phyloP scores from a whole-genome alignment of 805 yeast genomes.

The Scheffersomyces amazonensis region DNA sequence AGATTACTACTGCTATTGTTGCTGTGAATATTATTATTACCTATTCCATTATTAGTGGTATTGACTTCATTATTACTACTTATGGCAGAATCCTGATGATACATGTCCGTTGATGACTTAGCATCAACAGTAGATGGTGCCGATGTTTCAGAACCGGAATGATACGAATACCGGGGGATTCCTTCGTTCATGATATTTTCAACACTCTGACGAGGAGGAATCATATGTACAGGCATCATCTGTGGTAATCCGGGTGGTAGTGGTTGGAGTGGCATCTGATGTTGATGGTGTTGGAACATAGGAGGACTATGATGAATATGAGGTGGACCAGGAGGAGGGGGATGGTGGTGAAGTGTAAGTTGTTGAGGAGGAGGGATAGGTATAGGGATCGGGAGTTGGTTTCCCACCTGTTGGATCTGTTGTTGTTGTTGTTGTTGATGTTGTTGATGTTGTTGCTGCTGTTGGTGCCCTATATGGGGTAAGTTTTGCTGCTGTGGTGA shows the following conservation, averaged over 20 bases:
- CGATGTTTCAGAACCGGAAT: background rate
- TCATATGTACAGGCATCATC: background rate
- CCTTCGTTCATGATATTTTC: background rate
- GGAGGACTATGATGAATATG: background rate
- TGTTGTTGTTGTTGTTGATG: constrained; percentile 2
- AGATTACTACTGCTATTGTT: background rate
- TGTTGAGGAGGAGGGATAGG: background rate
- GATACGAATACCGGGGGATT: background rate
- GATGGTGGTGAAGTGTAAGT: background rate
- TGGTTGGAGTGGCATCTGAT: no score
- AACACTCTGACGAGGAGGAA: background rate
- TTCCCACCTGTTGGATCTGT: background rate
- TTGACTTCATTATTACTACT: background rate
- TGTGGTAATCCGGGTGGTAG: background rate
- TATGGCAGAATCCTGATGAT: background rate
- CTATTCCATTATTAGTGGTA: background rate
- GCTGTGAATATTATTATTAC: background rate
- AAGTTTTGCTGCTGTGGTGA: background rate
- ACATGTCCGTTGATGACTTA: background rate
- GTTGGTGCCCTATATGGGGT: background rate
- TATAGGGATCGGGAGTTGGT: background rate
- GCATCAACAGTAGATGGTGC: background rate
- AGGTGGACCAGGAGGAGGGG: background rate
- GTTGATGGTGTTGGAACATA: no score
- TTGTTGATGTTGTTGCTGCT: constrained; percentile 1